These are phyloP conservation scores for Chytriomyces sp. DNA, from an alignment of 192 early-diverging fungal genomes.

Conservation along the genomic window DNA sequence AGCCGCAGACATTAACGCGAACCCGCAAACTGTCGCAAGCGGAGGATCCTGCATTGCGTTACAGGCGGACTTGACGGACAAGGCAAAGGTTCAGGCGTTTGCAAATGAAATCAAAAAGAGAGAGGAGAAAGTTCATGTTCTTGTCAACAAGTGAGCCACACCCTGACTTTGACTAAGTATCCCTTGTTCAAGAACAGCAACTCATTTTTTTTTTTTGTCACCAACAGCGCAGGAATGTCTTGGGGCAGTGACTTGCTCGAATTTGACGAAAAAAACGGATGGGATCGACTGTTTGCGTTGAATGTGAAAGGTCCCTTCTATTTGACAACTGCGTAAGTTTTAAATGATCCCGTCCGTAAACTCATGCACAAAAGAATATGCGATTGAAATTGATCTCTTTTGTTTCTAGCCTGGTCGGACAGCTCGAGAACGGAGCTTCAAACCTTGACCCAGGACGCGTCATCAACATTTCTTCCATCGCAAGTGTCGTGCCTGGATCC, in stretches of 20 bases:
- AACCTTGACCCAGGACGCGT: conserved; percentile 68
- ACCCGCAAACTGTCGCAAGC: conserved; percentile 42
- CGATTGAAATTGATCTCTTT: too few species aligned
- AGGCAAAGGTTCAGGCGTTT: conserved; percentile 62
- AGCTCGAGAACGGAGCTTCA: conserved; percentile 65
- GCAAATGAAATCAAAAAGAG: conserved; percentile 57
- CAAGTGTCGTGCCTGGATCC: conserved; percentile 39
- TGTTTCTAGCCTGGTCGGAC: conserved; percentile 56
- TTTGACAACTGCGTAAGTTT: conserved; percentile 68
- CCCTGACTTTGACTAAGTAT: conserved; percentile 1
- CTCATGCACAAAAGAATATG: too few species aligned
- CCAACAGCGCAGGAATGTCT: conserved; percentile 48
- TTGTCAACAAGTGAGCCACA: conserved; percentile 78
- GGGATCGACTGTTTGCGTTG: conserved; percentile 75
- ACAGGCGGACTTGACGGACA: conserved; percentile 72
- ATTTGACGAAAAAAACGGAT: conserved; percentile 59
- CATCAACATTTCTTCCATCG: conserved; percentile 82
- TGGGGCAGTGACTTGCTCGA: conserved; percentile 50
- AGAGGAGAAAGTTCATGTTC: conserved; percentile 72
- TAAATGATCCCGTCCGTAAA: too few species aligned
- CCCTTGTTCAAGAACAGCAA: too few species aligned
- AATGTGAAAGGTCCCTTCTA: conserved; percentile 85
- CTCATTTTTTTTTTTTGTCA: not conserved
- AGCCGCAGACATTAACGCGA: conserved; percentile 69
- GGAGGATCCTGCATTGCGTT: conserved; percentile 77